Conservation (phyloP, 2,329 filamentous ascomycete species). For the Grosmannia clavigera region DNA sequence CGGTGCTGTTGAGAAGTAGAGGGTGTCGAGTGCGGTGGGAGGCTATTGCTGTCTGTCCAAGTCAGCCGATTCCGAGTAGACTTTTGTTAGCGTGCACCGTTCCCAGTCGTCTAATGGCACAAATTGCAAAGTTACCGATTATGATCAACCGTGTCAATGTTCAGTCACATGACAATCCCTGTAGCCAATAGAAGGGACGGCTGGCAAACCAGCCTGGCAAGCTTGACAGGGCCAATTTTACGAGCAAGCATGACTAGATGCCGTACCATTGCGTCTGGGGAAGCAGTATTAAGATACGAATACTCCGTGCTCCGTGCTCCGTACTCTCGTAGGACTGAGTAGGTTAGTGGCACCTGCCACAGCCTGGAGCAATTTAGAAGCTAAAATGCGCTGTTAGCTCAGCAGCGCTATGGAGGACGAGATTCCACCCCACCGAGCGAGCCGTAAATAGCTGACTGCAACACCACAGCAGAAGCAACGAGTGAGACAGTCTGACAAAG, state of each 20-base stretch:
- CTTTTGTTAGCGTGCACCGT: not conserved
- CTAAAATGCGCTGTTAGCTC: not conserved
- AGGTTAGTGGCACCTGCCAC: not conserved
- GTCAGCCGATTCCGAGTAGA: not conserved
- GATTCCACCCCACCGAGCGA: not conserved
- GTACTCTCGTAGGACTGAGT: not conserved
- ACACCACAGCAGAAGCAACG: not conserved
- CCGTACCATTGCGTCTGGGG: not conserved
- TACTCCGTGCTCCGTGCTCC: too few relatives aligned
- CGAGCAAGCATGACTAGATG: not conserved
- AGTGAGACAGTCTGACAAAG: conserved; percentile 1
- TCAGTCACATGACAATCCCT: not conserved
- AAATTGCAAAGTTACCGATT: not conserved
- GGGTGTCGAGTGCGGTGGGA: not conserved
- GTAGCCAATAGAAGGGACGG: not conserved
- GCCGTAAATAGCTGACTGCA: not conserved
- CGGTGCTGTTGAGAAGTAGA: conserved; percentile 11
- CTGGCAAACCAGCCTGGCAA: not conserved
- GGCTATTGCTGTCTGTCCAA: not conserved
- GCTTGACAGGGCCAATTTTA: not conserved
- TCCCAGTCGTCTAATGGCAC: not conserved
- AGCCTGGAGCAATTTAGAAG: not conserved
- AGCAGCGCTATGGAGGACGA: not conserved
- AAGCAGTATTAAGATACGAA: not conserved
- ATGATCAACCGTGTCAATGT: too few relatives aligned